Percentiles rank a stretch among this genome's conserved stretches.
Evolutionary conservation across 768 basidiomycete species (phyloP).

Genomic region (Boletus barrowsii): DNA sequence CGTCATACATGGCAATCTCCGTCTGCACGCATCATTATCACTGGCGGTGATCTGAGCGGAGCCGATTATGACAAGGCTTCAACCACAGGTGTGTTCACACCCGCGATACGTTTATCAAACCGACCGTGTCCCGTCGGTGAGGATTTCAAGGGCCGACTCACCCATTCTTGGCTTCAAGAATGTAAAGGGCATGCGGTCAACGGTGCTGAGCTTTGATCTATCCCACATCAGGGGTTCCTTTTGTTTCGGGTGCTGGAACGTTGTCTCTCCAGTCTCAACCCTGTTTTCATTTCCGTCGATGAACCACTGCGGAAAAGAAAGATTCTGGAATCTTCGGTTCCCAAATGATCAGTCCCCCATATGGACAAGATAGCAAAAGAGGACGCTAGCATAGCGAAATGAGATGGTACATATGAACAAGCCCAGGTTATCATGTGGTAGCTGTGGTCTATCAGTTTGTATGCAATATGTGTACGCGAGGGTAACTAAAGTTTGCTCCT

Average conservation of each 20-base stretch:
- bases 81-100: not conserved
- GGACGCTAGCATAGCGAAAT: not conserved
- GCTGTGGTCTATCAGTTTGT: not conserved
- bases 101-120: slow-evolving; percentile 13
- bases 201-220: not conserved
- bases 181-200: slow-evolving; percentile 10
- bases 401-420: not conserved
- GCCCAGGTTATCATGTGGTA: not conserved
- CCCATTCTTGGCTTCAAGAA: slow-evolving; percentile 5
- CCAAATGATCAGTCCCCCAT: not conserved
- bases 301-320: not conserved
- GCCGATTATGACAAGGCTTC: slow-evolving; percentile 3
- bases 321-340: not conserved
- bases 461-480: not conserved
- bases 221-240: slow-evolving; percentile 14
- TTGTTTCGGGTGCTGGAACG: slow-evolving; percentile 6
- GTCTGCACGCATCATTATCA: not conserved
- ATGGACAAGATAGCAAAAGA: not conserved
- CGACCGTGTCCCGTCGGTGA: not conserved
- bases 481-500: slow-evolving; percentile 38
- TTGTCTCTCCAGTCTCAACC: not conserved
- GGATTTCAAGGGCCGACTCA: not conserved
- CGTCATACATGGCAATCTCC: slow-evolving; percentile 1
- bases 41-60: not conserved
- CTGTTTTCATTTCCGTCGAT: slow-evolving; percentile 5